These are phyloP conservation scores for Candida tibetensis DNA, from an alignment of 805 yeast species.

Conservation along the genomic window DNA sequence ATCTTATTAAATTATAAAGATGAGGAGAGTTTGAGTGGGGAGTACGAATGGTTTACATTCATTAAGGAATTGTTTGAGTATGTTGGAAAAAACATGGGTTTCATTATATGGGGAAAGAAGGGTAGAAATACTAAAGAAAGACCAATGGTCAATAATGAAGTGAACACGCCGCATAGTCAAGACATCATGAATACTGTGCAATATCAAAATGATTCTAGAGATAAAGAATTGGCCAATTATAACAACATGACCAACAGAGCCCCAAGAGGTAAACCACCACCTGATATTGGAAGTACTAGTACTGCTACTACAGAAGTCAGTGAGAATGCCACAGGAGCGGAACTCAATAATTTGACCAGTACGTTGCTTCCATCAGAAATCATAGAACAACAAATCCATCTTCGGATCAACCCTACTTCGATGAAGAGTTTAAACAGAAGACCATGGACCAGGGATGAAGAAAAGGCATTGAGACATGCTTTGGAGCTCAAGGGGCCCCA, in stretches of 20 bases:
- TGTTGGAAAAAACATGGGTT: slow-evolving; percentile 69
- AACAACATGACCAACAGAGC: neutral
- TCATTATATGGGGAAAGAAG: slow-evolving; percentile 66
- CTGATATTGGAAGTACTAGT: neutral
- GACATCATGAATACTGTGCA: slow-evolving; percentile 14
- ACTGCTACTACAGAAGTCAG: neutral
- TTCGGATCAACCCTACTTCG: slow-evolving; percentile 33
- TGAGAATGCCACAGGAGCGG: slow-evolving; percentile 10
- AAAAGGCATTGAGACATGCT: slow-evolving; percentile 77
- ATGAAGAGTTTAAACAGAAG: slow-evolving; percentile 44
- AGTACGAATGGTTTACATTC: slow-evolving; percentile 84
- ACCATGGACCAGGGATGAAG: slow-evolving; percentile 88
- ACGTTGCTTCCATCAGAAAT: slow-evolving; percentile 43
- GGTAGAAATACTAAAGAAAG: slow-evolving; percentile 20
- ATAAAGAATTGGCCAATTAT: neutral
- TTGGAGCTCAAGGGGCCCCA: slow-evolving; percentile 83
- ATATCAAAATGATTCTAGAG: neutral
- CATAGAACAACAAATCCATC: slow-evolving; percentile 41
- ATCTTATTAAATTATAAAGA: slow-evolving; percentile 48
- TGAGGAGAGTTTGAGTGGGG: slow-evolving; percentile 56
- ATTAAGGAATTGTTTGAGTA: slow-evolving; percentile 77
- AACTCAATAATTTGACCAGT: slow-evolving; percentile 27
- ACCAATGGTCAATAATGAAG: slow-evolving; percentile 1
- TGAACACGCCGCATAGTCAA: slow-evolving; percentile 20
- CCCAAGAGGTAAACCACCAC: neutral